phyloP scores from a whole-genome alignment of 176 grass and related monocot species.

The Carex kokanica region DNA sequence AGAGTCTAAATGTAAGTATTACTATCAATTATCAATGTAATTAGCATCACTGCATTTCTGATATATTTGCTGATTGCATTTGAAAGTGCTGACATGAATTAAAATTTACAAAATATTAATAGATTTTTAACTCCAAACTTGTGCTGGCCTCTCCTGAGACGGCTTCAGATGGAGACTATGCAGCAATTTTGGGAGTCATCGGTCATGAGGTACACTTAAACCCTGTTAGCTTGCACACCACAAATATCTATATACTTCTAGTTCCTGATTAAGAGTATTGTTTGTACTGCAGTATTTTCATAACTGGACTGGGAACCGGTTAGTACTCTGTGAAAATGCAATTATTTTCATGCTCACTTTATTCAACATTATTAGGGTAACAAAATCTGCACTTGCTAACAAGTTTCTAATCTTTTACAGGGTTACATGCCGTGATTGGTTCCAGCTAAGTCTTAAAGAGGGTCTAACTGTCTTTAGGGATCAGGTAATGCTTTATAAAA shows the following conservation, averaged over 20 bases:
- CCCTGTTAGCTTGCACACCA: slow-evolving; percentile 4
- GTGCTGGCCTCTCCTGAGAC: slow-evolving; percentile 92
- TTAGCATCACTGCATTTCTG: neutral
- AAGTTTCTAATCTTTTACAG: slow-evolving; percentile 36
- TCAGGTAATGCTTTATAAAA: slow-evolving; percentile 49
- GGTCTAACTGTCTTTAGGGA: slow-evolving; percentile 96
- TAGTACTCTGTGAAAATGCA: neutral
- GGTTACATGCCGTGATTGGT: slow-evolving; percentile 99
- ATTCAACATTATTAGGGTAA: slow-evolving; percentile 12
- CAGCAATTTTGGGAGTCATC: slow-evolving; percentile 91
- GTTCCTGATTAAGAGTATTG: slow-evolving; percentile 28
- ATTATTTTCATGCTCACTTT: neutral
- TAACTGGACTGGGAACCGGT: slow-evolving; percentile 99
- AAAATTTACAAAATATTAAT: slow-evolving; percentile 34
- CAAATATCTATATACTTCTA: slow-evolving; percentile 12
- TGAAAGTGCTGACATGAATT: slow-evolving; percentile 8
- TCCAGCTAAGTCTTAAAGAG: slow-evolving; percentile 98
- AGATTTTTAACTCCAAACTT: slow-evolving; percentile 99
- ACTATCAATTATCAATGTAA: neutral
- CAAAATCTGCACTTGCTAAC: neutral
- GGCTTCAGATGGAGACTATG: slow-evolving; percentile 96
- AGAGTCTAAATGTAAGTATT: slow-evolving; percentile 89
- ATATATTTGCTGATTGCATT: slow-evolving; percentile 33
- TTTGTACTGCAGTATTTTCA: slow-evolving; percentile 91
- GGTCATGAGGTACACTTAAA: slow-evolving; percentile 73